A percentile compares a stretch with the other conserved stretches of the same genome.
phyloP scores from a whole-genome alignment of 148 eudicot species.

The Rhododendron vialii region DNA sequence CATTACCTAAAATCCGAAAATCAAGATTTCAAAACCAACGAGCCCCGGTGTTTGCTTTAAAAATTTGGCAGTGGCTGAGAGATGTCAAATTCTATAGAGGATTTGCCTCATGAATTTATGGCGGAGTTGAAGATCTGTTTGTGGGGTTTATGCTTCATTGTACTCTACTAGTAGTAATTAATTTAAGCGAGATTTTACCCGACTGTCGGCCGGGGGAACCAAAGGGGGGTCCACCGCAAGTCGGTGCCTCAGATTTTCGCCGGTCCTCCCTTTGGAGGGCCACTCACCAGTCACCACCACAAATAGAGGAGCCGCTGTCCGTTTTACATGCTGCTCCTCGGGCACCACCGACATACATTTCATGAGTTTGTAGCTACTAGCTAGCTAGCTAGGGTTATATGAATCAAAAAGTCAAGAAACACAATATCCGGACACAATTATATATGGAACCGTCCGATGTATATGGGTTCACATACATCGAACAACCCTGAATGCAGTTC shows the following conservation, averaged over 20 bases:
- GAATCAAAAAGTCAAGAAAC: too few species aligned
- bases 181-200: neutral
- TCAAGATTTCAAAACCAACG: too few species aligned
- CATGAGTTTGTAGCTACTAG: neutral
- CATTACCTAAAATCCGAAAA: too few species aligned
- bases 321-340: neutral
- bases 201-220: conserved; percentile 6
- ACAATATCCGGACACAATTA: too few species aligned
- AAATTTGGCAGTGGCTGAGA: neutral
- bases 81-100: neutral
- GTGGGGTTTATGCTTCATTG: too few species aligned
- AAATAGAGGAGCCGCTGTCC: neutral
- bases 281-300: neutral
- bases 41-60: too few species aligned
- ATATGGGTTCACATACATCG: too few species aligned
- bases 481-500: too few species aligned
- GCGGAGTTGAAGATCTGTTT: neutral
- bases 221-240: neutral
- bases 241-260: neutral
- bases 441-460: neutral
- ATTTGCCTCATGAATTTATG: neutral
- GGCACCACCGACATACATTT: neutral
- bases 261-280: neutral
- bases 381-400: too few species aligned
- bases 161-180: neutral